A percentile compares a stretch with the other conserved stretches of the same genome.
Evolutionary conservation across 2,329 filamentous ascomycete genomes (phyloP).

Genomic region (Aureobasidium sp.): DNA sequence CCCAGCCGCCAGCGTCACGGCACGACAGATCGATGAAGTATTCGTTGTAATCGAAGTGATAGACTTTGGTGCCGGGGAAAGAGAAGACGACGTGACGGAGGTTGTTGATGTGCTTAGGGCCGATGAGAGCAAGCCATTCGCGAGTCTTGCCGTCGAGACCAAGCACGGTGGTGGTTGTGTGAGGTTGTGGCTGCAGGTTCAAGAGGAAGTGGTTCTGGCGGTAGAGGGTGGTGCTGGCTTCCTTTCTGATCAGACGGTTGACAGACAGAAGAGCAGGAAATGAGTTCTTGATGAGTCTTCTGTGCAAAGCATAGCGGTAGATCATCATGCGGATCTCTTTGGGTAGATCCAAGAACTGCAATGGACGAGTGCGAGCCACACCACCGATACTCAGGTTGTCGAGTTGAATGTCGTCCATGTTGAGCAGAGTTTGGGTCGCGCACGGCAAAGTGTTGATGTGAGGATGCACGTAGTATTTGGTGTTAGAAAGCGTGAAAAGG

Average conservation of each 20-base stretch:
- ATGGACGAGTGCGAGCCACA: neutral
- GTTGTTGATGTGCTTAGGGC: neutral
- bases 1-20: neutral
- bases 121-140: neutral
- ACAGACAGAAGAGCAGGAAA: neutral
- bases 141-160: neutral
- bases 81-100: neutral
- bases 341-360: neutral
- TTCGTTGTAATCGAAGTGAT: neutral
- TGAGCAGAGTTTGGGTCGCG: neutral
- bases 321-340: neutral
- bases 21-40: neutral
- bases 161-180: neutral
- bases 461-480: neutral
- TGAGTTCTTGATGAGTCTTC: neutral
- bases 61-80: neutral
- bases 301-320: neutral
- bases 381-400: neutral
- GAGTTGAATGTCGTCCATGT: neutral
- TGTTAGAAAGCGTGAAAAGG: too few species aligned
- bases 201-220: neutral
- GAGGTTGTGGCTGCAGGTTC: neutral
- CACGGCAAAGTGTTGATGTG: neutral
- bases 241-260: neutral
- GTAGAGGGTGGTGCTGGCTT: neutral